These are phyloP conservation scores for Penicillium palitans DNA, from an alignment of 2,329 filamentous ascomycete species.

Conservation along the genomic window DNA sequence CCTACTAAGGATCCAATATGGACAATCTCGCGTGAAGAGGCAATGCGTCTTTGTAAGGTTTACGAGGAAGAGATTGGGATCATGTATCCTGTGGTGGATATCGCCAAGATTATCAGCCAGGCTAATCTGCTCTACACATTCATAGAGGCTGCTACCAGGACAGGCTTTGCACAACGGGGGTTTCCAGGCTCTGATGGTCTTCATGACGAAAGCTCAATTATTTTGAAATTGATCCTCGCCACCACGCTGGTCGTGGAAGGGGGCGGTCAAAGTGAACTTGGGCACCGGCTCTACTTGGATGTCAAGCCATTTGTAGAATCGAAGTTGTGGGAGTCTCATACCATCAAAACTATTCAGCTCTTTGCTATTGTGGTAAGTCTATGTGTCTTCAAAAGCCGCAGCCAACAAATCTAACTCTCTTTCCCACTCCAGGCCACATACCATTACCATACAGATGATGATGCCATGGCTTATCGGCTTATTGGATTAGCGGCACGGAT, in stretches of 20 bases:
- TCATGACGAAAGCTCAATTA: conserved; percentile 64
- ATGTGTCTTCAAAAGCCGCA: neutral
- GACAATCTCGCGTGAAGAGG: conserved; percentile 74
- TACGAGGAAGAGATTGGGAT: conserved; percentile 89
- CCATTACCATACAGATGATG: conserved; percentile 82
- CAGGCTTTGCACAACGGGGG: conserved; percentile 57
- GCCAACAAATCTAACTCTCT: conserved; percentile 3
- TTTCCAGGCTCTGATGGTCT: conserved; percentile 60
- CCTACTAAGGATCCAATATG: conserved; percentile 73
- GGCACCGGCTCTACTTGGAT: conserved; percentile 70
- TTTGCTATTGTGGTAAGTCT: conserved; percentile 51
- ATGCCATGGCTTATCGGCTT: conserved; percentile 80
- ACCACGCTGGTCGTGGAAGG: conserved; percentile 75
- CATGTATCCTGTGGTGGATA: conserved; percentile 85
- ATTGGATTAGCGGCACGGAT: conserved; percentile 80
- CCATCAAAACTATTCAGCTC: conserved; percentile 60
- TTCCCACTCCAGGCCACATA: conserved; percentile 61
- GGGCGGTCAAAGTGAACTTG: conserved; percentile 74
- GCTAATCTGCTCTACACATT: conserved; percentile 69
- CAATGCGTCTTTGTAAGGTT: conserved; percentile 72
- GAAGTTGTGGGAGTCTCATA: conserved; percentile 57
- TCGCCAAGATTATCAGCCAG: conserved; percentile 69
- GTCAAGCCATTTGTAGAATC: conserved; percentile 71
- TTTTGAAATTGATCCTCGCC: conserved; percentile 82
- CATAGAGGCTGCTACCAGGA: conserved; percentile 65